Conservation (phyloP, 805 yeast species). For the Myxozyma monticola region DNA sequence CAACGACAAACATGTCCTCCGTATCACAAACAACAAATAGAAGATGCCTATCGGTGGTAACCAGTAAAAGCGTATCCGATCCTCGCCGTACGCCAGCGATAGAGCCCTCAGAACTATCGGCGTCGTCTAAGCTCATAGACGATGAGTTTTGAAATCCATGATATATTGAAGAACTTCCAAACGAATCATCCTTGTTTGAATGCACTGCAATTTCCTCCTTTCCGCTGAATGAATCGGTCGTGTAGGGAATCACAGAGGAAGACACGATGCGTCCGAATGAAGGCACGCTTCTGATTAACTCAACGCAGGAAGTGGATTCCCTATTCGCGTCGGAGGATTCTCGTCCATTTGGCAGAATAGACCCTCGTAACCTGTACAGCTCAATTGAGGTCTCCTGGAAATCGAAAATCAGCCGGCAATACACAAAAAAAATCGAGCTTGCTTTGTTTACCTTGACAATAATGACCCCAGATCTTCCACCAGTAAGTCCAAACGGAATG, state of each 20-base stretch:
- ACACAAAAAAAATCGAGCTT: not conserved
- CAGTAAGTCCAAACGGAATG: not conserved
- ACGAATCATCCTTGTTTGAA: no score
- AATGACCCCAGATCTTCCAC: not conserved
- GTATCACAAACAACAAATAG: constrained; percentile 11
- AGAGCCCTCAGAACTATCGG: no score
- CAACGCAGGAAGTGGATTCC: no score
- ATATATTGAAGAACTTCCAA: no score
- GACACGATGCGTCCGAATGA: constrained; percentile 10
- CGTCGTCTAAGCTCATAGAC: no score
- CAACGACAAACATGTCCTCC: constrained; percentile 7
- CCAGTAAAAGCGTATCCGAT: constrained; percentile 18
- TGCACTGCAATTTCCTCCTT: no score
- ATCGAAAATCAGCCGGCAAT: no score
- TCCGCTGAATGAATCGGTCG: not conserved
- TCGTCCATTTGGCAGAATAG: not conserved
- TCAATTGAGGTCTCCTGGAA: constrained; percentile 23
- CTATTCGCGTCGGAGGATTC: no score
- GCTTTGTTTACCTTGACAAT: constrained; percentile 7
- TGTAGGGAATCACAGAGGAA: constrained; percentile 14
- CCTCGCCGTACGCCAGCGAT: no score
- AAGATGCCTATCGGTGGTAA: constrained; percentile 13
- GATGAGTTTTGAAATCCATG: no score
- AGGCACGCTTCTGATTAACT: constrained; percentile 2
- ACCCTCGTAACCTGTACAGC: not conserved